Percentiles rank a stretch among this genome's conserved stretches.
Evolutionary conservation across 2,329 filamentous ascomycete species (phyloP).

Genomic region (Aureobasidium mangrovei): DNA sequence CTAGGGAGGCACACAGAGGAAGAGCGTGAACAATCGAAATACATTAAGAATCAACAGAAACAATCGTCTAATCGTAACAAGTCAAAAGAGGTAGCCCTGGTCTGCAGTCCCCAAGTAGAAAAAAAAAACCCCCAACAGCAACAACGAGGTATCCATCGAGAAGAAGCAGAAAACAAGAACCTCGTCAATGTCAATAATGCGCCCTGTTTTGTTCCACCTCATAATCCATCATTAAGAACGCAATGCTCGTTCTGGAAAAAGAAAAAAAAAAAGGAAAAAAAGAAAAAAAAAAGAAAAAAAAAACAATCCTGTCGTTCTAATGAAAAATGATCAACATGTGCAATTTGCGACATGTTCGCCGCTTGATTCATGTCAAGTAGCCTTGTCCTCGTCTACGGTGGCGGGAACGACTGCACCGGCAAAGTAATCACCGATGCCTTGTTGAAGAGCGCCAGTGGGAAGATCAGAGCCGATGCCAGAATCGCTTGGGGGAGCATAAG

Average conservation of each 20-base stretch:
- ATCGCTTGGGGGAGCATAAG: constrained; percentile 29
- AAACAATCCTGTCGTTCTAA: neutral
- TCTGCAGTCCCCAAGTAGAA: neutral
- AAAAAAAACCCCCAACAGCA: neutral
- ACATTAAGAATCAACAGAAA: neutral
- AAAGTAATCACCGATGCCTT: constrained; percentile 13
- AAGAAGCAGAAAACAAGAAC: neutral
- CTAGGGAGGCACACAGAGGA: neutral
- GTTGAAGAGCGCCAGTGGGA: constrained; percentile 24
- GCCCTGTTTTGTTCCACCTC: too few species aligned
- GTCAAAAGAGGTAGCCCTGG: neutral
- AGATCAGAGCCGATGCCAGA: constrained; percentile 32
- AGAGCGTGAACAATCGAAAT: neutral
- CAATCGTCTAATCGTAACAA: constrained; percentile 8
- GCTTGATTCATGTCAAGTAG: neutral
- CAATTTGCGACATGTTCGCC: neutral
- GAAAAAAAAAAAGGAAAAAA: neutral
- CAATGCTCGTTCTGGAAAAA: neutral
- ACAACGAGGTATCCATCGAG: neutral
- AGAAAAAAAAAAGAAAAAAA: neutral
- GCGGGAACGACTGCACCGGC: neutral
- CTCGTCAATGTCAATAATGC: too few species aligned
- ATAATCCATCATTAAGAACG: too few species aligned
- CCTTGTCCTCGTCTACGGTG: neutral
- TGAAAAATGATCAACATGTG: neutral